Percentiles rank a stretch among this genome's conserved stretches.
These are phyloP conservation scores for Ambrosiella beaveri DNA, from an alignment of 2,329 filamentous ascomycete genomes.

Conservation along the genomic window DNA sequence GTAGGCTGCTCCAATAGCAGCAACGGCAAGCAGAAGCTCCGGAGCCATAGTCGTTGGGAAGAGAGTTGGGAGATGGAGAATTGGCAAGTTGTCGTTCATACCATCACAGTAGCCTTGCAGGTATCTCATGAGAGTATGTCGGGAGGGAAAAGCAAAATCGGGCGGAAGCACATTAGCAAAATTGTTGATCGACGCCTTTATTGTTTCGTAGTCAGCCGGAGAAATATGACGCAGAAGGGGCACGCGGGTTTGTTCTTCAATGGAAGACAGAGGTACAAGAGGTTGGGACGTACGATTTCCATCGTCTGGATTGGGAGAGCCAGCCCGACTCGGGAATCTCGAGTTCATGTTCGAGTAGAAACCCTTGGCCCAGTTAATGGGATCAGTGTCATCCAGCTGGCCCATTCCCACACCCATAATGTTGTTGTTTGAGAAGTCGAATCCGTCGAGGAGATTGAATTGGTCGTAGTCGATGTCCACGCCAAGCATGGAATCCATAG, in stretches of 20 bases:
- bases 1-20: conserved; percentile 51
- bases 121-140: conserved; percentile 50
- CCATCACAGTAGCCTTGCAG: conserved; percentile 53
- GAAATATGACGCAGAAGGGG: conserved; percentile 31
- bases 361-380: conserved; percentile 8
- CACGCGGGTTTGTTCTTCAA: conserved; percentile 20
- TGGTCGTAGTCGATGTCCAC: background rate
- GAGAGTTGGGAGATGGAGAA: conserved; percentile 52
- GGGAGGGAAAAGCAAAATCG: conserved; percentile 51
- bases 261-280: conserved; percentile 16
- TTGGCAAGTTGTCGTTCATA: conserved; percentile 40
- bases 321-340: conserved; percentile 36
- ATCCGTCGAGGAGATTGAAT: background rate
- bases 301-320: conserved; percentile 35
- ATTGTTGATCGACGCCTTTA: conserved; percentile 42
- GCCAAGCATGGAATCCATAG: background rate
- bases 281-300: conserved; percentile 21
- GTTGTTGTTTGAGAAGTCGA: background rate
- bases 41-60: conserved; percentile 45
- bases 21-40: conserved; percentile 49
- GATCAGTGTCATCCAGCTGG: conserved; percentile 1
- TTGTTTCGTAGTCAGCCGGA: conserved; percentile 34
- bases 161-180: conserved; percentile 42
- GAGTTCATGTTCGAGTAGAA: conserved; percentile 30
- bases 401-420: background rate